phyloP scores from a whole-genome alignment of 495 filamentous ascomycete species.

The Trichoderma virens region DNA sequence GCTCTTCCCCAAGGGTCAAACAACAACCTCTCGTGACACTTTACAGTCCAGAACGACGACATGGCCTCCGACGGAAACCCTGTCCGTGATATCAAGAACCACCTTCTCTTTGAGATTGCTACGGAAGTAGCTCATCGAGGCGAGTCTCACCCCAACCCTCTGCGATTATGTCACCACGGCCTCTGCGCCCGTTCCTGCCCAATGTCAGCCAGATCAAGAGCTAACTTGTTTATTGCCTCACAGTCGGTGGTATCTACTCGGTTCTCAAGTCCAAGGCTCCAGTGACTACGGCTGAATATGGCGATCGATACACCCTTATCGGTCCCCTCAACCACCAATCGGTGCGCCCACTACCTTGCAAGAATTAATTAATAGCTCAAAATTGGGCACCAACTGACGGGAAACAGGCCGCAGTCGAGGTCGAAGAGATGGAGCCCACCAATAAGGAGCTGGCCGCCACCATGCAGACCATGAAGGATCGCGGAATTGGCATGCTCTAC shows the following conservation, averaged over 20 bases:
- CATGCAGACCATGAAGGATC: constrained; percentile 80
- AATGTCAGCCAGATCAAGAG: background rate
- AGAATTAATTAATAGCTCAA: constrained; percentile 5
- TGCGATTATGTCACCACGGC: background rate
- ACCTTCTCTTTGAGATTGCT: constrained; percentile 80
- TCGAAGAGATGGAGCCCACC: constrained; percentile 81
- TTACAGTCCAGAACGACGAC: constrained; percentile 4
- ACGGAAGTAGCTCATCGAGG: constrained; percentile 96
- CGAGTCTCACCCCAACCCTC: constrained; percentile 28
- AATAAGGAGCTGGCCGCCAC: constrained; percentile 73
- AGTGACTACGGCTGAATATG: constrained; percentile 97
- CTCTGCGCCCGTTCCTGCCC: background rate
- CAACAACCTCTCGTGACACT: background rate
- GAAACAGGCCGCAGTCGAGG: constrained; percentile 79
- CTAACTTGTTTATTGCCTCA: constrained; percentile 13
- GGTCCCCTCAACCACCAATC: constrained; percentile 88
- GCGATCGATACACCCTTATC: constrained; percentile 90
- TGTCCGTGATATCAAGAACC: constrained; percentile 41
- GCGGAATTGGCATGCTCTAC: constrained; percentile 85
- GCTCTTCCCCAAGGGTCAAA: background rate
- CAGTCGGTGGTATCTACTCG: constrained; percentile 97
- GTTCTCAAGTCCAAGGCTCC: constrained; percentile 98
- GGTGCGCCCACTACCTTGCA: constrained; percentile 38
- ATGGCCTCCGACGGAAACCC: constrained; percentile 31
- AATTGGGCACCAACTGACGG: constrained; percentile 5